Conservation (phyloP, 1,284 basidiomycete genomes). For the Porodaedalea pini region DNA sequence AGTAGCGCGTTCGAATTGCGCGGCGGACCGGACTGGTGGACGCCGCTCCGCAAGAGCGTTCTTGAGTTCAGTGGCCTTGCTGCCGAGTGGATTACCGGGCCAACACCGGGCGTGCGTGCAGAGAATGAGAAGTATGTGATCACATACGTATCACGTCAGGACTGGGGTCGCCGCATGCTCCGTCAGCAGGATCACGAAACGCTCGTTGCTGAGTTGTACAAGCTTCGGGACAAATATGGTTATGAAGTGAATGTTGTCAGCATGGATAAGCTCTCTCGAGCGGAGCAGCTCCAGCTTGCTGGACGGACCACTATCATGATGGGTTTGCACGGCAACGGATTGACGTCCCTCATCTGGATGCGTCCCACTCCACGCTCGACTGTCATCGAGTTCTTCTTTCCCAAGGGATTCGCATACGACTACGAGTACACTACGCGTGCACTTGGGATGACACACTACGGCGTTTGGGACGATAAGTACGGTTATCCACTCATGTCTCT, state of each 20-base stretch:
- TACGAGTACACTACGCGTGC: constrained; percentile 81
- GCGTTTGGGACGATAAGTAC: constrained; percentile 69
- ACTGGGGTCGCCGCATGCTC: constrained; percentile 78
- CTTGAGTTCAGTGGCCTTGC: constrained; percentile 65
- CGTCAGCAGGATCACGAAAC: constrained; percentile 61
- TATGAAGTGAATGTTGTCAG: constrained; percentile 84
- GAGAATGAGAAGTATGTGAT: constrained; percentile 55
- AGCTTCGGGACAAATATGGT: constrained; percentile 65
- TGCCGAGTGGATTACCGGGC: constrained; percentile 34
- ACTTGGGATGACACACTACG: constrained; percentile 81
- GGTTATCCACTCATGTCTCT: constrained; percentile 21
- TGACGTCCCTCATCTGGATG: constrained; percentile 86
- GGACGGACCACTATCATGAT: constrained; percentile 86
- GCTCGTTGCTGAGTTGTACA: constrained; percentile 59
- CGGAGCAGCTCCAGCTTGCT: constrained; percentile 75
- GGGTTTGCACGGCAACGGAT: constrained; percentile 84
- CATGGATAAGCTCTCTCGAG: constrained; percentile 74
- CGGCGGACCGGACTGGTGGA: constrained; percentile 79
- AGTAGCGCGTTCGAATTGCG: constrained; percentile 69
- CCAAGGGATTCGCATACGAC: constrained; percentile 80
- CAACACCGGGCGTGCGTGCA: constrained; percentile 58
- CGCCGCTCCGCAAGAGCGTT: constrained; percentile 67
- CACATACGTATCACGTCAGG: constrained; percentile 84
- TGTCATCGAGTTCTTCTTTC: constrained; percentile 88
- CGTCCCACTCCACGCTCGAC: constrained; percentile 68